phyloP scores from a whole-genome alignment of 73 alveolate species.

The Durusdinium trenchii region DNA sequence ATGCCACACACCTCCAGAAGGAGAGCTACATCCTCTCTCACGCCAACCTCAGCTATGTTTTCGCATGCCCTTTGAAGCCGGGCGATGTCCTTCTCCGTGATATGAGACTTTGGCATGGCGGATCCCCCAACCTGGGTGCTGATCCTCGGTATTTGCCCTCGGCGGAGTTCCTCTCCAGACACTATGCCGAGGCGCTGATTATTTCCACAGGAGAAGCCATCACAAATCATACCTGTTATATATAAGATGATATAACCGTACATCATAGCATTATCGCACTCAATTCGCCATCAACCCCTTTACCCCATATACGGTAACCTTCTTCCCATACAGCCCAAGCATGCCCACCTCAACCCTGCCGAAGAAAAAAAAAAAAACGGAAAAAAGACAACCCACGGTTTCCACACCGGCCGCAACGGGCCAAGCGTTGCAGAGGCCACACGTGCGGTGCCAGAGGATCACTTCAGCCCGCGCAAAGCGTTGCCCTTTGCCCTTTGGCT shows the following conservation, averaged over 20 bases:
- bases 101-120: conserved; percentile 90
- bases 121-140: conserved; percentile 49
- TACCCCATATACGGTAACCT: too few relatives aligned
- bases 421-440: conserved; percentile 56
- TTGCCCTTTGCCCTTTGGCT: conserved; percentile 57
- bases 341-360: too few relatives aligned
- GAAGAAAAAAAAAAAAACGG: too few relatives aligned
- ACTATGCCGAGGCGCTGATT: not conserved
- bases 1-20: conserved; percentile 81
- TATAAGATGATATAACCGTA: not conserved
- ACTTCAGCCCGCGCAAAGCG: conserved; percentile 71
- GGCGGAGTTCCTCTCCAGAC: conserved; percentile 63
- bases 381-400: too few relatives aligned
- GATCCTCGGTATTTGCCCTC: conserved; percentile 57
- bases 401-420: too few relatives aligned
- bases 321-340: too few relatives aligned
- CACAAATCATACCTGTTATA: too few relatives aligned
- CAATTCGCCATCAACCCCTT: not conserved
- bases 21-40: not conserved
- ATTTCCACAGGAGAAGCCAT: too few relatives aligned
- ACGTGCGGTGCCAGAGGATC: conserved; percentile 34
- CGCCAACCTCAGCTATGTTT: not conserved
- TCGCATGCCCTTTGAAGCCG: conserved; percentile 19
- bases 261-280: not conserved
- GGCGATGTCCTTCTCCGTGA: conserved; percentile 61